Evolutionary conservation across 441 rosid genomes (phyloP).

Genomic region (Gossypium trilobum): DNA sequence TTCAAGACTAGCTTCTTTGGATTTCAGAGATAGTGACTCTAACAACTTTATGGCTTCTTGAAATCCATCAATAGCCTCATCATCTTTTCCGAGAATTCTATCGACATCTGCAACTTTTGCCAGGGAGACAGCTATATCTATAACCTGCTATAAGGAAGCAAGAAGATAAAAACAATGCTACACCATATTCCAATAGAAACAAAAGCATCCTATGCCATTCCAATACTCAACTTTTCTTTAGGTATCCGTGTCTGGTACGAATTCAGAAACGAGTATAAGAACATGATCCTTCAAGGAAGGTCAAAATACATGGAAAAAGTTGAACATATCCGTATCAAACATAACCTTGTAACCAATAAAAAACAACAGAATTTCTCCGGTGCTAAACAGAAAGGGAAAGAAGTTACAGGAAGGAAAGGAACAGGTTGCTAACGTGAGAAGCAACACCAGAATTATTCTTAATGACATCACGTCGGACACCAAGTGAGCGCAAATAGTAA

Average conservation of each 20-base stretch:
- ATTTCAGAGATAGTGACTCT: constrained; percentile 56
- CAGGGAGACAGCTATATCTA: constrained; percentile 82
- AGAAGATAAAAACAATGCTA: not conserved
- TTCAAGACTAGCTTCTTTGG: constrained; percentile 61
- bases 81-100: constrained; percentile 54
- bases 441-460: constrained; percentile 43
- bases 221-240: no score
- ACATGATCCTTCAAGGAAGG: not conserved
- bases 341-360: not conserved
- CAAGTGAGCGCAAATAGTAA: constrained; percentile 60
- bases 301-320: no score
- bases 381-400: not conserved
- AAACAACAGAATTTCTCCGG: not conserved
- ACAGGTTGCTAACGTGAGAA: constrained; percentile 56
- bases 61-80: constrained; percentile 56
- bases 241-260: no score
- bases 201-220: no score
- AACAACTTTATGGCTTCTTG: constrained; percentile 69
- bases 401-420: not conserved
- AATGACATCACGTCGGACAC: constrained; percentile 71
- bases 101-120: constrained; percentile 94
- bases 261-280: not conserved
- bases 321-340: not conserved
- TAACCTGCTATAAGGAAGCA: constrained; percentile 31
- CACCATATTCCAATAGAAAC: not conserved